Evolutionary conservation across 2,329 filamentous ascomycete genomes (phyloP), one percentile per base, ranked within the genome.

Genomic region (Aspergillus carbonarius): DNA sequence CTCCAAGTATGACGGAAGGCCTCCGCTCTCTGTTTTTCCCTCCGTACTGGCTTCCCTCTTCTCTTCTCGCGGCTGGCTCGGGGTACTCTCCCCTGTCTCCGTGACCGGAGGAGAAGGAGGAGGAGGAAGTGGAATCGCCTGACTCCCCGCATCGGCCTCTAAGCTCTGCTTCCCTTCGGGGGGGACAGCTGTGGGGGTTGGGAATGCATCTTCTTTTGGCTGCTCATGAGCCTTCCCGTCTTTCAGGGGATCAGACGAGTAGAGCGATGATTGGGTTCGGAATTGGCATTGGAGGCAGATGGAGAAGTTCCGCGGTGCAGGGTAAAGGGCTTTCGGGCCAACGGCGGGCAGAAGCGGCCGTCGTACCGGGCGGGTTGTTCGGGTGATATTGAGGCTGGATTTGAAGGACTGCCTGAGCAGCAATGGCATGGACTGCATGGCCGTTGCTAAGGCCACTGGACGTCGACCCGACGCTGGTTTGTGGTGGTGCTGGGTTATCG

Each of bases 281-380:
- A 76, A 75, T 58, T 73, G 76, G 42, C 78, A 80, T 74, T 73
- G 74, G 62, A 77, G 54, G 62, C 78, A 81, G 57, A 73, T 72
- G 55, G 77, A 76, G 66, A 74, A 73, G 46, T 54, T 62, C 62
- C 71, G 68, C 57, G 63, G 58, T 57, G 66, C 52, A 54, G 60
- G 58, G 56, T 63, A 50, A 63, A 68, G 60, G 58, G 66, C 48
- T 50, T 62, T 67, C 57, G 66, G 56, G 51, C 55, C 48, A 54
- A 58, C 55, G 51, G 62, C 51, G 57, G 67, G 60, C 51, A 66
- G 59, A 52, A 70, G 55, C 25, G 64, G 65, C n/a, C 66, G 50
- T 54, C 63, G 68, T 25, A 63, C 46, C 2, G 67, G 60, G 46
- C 62, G 60, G 35, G 67, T 50, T 27, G 66, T 55, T 57, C 67